phyloP scores from a whole-genome alignment of 176 grass and related monocot species.

The Cocos nucifera region DNA sequence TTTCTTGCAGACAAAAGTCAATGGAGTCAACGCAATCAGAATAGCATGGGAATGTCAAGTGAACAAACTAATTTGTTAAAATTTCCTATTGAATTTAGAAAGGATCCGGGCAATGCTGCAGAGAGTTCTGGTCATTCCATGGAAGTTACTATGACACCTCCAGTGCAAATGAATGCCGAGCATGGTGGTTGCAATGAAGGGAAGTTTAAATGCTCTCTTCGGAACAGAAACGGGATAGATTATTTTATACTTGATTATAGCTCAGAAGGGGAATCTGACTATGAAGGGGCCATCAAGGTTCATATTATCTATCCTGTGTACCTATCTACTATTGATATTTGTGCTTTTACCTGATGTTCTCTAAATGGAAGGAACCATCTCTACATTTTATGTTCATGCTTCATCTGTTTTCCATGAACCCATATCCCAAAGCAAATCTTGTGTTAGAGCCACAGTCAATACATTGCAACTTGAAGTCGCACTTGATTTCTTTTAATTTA shows the following conservation, averaged over 20 bases:
- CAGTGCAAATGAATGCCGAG: not conserved
- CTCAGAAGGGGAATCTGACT: conserved; percentile 37
- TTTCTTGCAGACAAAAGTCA: not conserved
- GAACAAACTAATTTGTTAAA: not conserved
- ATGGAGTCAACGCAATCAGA: not conserved
- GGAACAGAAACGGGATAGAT: conserved; percentile 18
- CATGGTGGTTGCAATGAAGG: conserved; percentile 2
- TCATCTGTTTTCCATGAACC: too few species aligned
- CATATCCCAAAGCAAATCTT: too few species aligned
- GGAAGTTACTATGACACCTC: not conserved
- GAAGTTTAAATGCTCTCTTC: conserved; percentile 22
- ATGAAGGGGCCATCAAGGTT: conserved; percentile 21
- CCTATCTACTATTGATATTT: too few species aligned
- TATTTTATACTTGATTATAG: conserved; percentile 31
- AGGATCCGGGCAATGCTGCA: not conserved
- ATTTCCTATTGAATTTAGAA: not conserved
- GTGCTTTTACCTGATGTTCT: too few species aligned
- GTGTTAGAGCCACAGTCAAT: too few species aligned
- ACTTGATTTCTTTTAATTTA: too few species aligned
- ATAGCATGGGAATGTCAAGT: not conserved
- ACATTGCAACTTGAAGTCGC: too few species aligned
- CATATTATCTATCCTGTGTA: too few species aligned
- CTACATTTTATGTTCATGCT: too few species aligned
- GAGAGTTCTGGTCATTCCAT: not conserved
- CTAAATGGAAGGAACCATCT: too few species aligned